phyloP scores from a whole-genome alignment of 805 yeast species.

The Lachancea dasiensis region DNA sequence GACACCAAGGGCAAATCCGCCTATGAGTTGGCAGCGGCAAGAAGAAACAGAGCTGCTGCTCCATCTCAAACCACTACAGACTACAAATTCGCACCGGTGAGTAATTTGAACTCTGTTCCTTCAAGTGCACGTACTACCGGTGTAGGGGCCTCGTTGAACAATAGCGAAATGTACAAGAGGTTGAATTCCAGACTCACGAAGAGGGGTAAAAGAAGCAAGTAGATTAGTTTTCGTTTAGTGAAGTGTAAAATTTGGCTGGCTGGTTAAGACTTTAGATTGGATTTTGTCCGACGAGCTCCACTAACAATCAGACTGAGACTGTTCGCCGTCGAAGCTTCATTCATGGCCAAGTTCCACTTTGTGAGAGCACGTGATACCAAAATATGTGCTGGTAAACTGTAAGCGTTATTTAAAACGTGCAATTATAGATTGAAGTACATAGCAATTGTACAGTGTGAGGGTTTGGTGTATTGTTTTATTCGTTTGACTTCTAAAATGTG shows the following conservation, averaged over 20 bases:
- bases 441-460: slow-evolving; percentile 5
- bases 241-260: too few relatives aligned
- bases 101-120: slow-evolving; percentile 41
- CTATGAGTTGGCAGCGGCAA: slow-evolving; percentile 84
- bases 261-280: too few relatives aligned
- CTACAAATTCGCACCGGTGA: slow-evolving; percentile 84
- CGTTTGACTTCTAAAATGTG: slow-evolving; percentile 1
- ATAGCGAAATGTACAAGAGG: slow-evolving; percentile 77
- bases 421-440: slow-evolving; percentile 9
- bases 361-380: neutral
- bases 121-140: slow-evolving; percentile 40
- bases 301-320: too few relatives aligned
- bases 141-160: slow-evolving; percentile 46
- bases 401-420: slow-evolving; percentile 8
- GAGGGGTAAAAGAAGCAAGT: slow-evolving; percentile 17
- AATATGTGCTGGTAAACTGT: neutral
- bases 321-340: too few relatives aligned
- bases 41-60: slow-evolving; percentile 92
- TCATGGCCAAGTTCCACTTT: neutral
- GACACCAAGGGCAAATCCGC: slow-evolving; percentile 33
- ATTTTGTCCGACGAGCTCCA: too few relatives aligned
- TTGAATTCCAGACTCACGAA: slow-evolving; percentile 44
- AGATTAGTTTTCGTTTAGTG: neutral
- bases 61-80: slow-evolving; percentile 89
- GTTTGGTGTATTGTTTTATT: slow-evolving; percentile 1